phyloP scores from a whole-genome alignment of 768 basidiomycete genomes.

The Termitomyces sp. region DNA sequence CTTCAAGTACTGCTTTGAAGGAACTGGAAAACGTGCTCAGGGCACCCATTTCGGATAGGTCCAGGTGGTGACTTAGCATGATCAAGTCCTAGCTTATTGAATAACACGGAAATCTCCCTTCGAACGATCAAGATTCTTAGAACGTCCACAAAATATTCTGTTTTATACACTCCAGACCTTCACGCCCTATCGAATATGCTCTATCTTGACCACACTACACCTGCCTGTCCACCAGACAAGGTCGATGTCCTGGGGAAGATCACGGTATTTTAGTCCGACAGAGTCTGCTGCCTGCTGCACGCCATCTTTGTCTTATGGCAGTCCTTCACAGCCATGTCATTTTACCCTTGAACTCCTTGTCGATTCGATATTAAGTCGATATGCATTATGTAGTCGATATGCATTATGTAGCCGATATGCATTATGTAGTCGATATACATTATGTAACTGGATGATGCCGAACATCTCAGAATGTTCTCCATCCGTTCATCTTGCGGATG shows the following conservation, averaged over 20 bases:
- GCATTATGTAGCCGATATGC: background rate
- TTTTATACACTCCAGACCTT: background rate
- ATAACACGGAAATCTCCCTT: no score
- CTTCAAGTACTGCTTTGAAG: background rate
- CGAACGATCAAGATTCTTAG: background rate
- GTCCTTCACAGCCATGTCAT: background rate
- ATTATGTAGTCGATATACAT: background rate
- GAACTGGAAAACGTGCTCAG: background rate
- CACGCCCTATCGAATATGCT: background rate
- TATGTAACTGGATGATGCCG: background rate
- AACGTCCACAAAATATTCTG: no score
- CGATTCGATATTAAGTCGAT: no score
- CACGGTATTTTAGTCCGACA: background rate
- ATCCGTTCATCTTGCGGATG: background rate
- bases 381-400: background rate
- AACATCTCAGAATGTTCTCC: slow-evolving; percentile 1
- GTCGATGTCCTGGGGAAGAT: background rate
- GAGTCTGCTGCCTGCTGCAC: background rate
- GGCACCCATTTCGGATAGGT: background rate
- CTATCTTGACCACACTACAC: background rate
- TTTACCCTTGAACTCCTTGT: background rate
- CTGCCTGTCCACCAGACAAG: background rate
- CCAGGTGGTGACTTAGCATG: background rate
- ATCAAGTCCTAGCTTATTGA: background rate
- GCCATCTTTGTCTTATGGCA: no score